Base-by-base conservation (phyloP, 164 flowering plant species). In the Vitis labrusca region DNA sequence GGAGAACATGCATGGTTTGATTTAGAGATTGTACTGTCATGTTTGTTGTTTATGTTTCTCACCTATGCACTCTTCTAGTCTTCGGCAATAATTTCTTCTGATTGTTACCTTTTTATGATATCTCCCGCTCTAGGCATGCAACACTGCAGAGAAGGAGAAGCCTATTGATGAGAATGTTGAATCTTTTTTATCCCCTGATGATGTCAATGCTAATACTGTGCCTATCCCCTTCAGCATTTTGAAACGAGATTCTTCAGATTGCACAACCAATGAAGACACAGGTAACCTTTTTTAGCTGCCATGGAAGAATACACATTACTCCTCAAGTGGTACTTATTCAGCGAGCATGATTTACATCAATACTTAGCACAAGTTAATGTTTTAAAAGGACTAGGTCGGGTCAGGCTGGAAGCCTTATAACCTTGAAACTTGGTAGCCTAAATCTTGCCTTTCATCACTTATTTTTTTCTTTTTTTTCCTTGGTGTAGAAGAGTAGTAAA, bases 171-270 rank as follows among this genome's bases (percentile, higher is more conserved):
- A 59, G 19, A 51, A 27, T 57, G 50, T 68, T 4, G 79, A 68
- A 12, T 66, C 70, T 27, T 72, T 64, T 54, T 30, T 72, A 51
- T 61, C 60, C 9, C 59, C 61, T 59, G 70, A 73, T 55, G 68
- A 67, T 52, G 58, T 53, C 65, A 50, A 17, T 58, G 6, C 30
- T 11, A 32, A 47, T 48, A 48, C n/a, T 51, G 7, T 37, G 44
- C 44, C 6, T 37, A 6, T 2, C 44, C 50, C 74, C 50, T 57
- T 61, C 49, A 27, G 67, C 61, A 67, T 0, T 55, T 62, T 50
- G 49, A 64, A 63, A 54, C 71, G 19, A 15, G 44, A 9, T 50
- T 66, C 71, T 19, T 6, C 48, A 14, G 1, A 57, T 54, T 27
- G 29, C 49, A 66, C 29, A 19, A 55, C 17, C 1, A 49, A 27